Evolutionary conservation across 768 basidiomycete species (phyloP), one percentile per base, ranked within the genome.

Genomic region (Gyrodon lividus): DNA sequence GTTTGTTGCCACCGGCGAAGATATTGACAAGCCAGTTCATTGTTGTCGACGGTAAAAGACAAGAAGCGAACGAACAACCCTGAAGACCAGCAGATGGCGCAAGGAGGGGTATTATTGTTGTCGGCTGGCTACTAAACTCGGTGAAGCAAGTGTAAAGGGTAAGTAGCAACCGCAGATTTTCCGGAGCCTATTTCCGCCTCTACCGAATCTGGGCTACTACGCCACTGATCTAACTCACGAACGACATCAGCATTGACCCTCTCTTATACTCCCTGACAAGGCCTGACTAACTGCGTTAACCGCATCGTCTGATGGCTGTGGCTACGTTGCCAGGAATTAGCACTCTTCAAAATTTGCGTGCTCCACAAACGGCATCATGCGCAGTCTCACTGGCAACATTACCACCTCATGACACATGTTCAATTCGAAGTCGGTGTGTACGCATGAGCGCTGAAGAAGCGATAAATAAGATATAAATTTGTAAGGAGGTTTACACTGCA

Each of bases 11-110:
- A 46, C 76, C 65, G 19, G 79, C 74, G 70, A 90, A 89, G 50
- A 88, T 73, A 58, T 82, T 81, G 24, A 77, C 71, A 43, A 90
- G 72, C 88, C 88, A 90, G 71, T 83, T 82, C 88, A 90, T 90
- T 51, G 61, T 59, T 52, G 61, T 43, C 37, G 51, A 52, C 38
- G 58, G 39, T 17, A 40, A 43, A 50, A 35, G 44, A 49, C 8
- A 46, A 34, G 24, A 45, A 22, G 23, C 17, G 13, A 20, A 44
- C 38, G 31, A 51, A 48, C 46, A 43, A 47, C 33, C 46, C 43
- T 50, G 16, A 46, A 45, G 35, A 31, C 41, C 46, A 19, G 42
- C 33, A 37, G n/a, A 22, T 30, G 37, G 37, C 34, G 23, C 44
- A 54, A 19, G 16, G 19, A 31, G 13, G 56, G 20, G 28, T 23